Evolutionary conservation across 441 rosid species (phyloP).

Genomic region (Syzygium syzygioides): DNA sequence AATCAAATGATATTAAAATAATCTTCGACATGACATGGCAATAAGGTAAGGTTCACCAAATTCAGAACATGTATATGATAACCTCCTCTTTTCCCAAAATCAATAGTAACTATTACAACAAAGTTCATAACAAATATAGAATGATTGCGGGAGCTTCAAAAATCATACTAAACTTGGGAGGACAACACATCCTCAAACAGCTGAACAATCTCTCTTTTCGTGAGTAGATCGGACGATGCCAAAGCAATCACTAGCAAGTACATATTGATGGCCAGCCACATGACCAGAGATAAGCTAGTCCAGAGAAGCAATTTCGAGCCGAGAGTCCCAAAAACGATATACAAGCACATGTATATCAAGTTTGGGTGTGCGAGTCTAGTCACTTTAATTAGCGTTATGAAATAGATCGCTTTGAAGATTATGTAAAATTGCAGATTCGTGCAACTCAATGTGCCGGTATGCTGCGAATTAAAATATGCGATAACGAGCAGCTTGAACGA

Average conservation of each 20-base stretch:
- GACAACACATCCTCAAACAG: neutral
- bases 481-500: neutral
- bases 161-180: no score
- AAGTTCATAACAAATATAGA: no score
- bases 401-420: neutral
- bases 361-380: rapidly evolving
- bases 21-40: no score
- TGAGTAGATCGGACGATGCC: neutral
- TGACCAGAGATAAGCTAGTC: neutral
- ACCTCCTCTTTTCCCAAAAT: no score
- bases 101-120: no score
- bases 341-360: neutral
- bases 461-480: neutral
- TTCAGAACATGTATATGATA: no score
- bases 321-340: neutral
- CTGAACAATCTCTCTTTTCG: neutral
- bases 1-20: no score
- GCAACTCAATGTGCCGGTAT: no score
- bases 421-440: neutral
- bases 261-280: neutral
- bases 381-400: neutral
- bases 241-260: neutral
- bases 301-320: neutral
- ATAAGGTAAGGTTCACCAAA: no score
- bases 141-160: no score